These are phyloP conservation scores for Aspergillus pseudotamarii DNA, from an alignment of 2,329 filamentous ascomycete species.

Conservation along the genomic window DNA sequence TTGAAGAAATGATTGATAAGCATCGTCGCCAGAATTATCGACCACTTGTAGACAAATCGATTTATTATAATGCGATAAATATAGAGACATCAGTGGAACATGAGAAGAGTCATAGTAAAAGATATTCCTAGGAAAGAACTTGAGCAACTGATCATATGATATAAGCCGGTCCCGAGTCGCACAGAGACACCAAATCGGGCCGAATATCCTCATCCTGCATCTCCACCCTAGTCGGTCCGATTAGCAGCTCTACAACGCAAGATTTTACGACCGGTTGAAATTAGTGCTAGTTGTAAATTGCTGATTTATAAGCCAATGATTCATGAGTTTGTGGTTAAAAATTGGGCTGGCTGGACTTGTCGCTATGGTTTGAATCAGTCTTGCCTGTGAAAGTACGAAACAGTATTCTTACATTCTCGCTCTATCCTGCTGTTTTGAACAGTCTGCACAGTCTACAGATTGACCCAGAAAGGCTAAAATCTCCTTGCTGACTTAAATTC, in stretches of 20 bases:
- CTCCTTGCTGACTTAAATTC: neutral
- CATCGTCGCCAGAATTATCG: neutral
- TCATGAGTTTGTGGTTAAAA: neutral
- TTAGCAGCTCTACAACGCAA: neutral
- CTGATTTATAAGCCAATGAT: neutral
- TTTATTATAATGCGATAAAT: neutral
- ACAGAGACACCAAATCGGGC: neutral
- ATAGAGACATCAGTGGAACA: neutral
- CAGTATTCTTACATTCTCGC: neutral
- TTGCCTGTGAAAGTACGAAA: neutral
- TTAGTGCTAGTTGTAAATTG: neutral
- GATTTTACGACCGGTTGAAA: neutral
- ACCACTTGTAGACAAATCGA: neutral
- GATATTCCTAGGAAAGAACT: neutral
- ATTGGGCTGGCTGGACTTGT: neutral
- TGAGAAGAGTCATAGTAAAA: neutral
- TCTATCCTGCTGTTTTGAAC: neutral
- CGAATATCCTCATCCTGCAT: neutral
- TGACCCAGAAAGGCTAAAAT: neutral
- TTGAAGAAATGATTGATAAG: conserved; percentile 3
- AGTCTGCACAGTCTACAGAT: neutral
- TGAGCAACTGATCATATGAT: too few species aligned
- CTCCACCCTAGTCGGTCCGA: neutral
- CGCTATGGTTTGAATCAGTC: neutral
- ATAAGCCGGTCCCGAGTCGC: too few species aligned